These are phyloP conservation scores for Phialophora tarda DNA, from an alignment of 2,329 filamentous ascomycete genomes.

Conservation along the genomic window DNA sequence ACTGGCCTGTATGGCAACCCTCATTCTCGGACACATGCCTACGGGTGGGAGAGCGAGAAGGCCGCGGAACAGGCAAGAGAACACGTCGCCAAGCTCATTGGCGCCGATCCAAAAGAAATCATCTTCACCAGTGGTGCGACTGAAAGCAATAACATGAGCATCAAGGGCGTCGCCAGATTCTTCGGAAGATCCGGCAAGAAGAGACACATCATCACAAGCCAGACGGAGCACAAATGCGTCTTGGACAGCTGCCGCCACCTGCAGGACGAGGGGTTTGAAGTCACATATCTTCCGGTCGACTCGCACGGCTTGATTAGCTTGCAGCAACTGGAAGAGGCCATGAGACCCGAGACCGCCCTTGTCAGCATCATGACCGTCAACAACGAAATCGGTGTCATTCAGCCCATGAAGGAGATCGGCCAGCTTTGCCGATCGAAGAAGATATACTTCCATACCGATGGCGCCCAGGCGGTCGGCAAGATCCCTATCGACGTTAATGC, in stretches of 20 bases:
- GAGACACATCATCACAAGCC: slow-evolving; percentile 95
- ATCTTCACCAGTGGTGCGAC: slow-evolving; percentile 98
- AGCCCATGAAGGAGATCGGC: slow-evolving; percentile 92
- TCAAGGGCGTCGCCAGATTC: slow-evolving; percentile 96
- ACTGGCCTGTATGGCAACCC: slow-evolving; percentile 95
- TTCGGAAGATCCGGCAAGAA: slow-evolving; percentile 94
- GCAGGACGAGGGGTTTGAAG: slow-evolving; percentile 93
- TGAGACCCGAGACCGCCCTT: slow-evolving; percentile 85
- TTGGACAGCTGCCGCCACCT: slow-evolving; percentile 95
- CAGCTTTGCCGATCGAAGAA: slow-evolving; percentile 88
- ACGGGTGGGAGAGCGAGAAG: slow-evolving; percentile 98
- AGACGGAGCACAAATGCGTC: slow-evolving; percentile 99
- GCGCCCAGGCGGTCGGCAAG: slow-evolving; percentile 96
- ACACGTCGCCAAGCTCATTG: slow-evolving; percentile 84
- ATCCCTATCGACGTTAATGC: slow-evolving; percentile 95
- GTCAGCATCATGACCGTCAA: slow-evolving; percentile 99
- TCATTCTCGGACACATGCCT: slow-evolving; percentile 95
- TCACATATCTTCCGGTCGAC: slow-evolving; percentile 95
- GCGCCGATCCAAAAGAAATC: slow-evolving; percentile 95
- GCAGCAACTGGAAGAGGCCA: slow-evolving; percentile 82
- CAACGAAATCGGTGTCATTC: slow-evolving; percentile 99
- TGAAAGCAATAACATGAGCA: slow-evolving; percentile 99
- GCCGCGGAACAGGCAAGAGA: slow-evolving; percentile 85
- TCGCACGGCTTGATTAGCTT: slow-evolving; percentile 84
- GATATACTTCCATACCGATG: slow-evolving; percentile 98